phyloP scores from a whole-genome alignment of 2,329 filamentous ascomycete species.

The Aspergillus sergii region DNA sequence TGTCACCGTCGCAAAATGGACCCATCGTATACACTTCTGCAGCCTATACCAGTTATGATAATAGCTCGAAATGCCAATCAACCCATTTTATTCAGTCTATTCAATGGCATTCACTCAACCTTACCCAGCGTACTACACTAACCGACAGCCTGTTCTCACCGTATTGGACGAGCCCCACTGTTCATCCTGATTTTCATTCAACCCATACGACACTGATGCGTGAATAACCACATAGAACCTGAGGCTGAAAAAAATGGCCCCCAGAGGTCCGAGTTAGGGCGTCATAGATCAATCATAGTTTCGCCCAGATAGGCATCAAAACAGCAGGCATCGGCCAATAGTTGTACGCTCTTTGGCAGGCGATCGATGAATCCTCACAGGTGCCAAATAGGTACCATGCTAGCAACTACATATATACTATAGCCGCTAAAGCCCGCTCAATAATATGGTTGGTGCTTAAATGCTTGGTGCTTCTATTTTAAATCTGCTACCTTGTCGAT shows the following conservation, averaged over 20 bases:
- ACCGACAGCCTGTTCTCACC: background rate
- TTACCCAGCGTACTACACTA: background rate
- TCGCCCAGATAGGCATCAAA: background rate
- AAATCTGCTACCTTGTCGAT: background rate
- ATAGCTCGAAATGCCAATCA: background rate
- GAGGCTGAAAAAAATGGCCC: slow-evolving; percentile 1
- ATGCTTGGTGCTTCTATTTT: slow-evolving; percentile 2
- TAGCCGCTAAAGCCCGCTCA: background rate
- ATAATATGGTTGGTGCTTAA: background rate
- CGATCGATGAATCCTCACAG: background rate
- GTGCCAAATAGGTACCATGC: background rate
- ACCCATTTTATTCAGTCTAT: too few species aligned
- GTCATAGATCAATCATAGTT: background rate
- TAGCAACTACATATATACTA: background rate
- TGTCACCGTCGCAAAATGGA: background rate
- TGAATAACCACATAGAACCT: background rate
- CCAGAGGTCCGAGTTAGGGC: background rate
- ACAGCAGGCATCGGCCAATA: background rate
- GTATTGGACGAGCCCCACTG: background rate
- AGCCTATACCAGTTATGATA: background rate
- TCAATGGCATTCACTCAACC: background rate
- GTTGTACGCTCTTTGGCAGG: background rate
- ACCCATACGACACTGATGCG: background rate
- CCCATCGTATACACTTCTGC: background rate
- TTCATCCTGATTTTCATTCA: background rate